Evolutionary conservation across 768 basidiomycete species (phyloP).

Genomic region (Fibroporia radiculosa): DNA sequence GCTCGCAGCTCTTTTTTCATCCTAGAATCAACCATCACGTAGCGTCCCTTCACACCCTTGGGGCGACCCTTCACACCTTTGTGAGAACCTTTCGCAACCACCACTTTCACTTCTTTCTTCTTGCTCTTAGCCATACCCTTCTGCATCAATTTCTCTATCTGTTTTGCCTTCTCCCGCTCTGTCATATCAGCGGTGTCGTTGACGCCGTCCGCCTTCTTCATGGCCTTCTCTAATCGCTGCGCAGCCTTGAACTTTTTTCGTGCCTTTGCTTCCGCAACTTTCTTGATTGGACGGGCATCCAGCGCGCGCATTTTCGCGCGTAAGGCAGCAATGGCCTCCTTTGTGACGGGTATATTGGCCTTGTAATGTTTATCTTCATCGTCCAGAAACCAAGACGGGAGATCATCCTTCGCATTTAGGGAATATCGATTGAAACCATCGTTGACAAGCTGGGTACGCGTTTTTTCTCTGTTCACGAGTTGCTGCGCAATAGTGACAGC

Average conservation of each 20-base stretch:
- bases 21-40: constrained; percentile 88
- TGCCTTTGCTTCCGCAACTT: constrained; percentile 97
- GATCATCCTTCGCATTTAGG: constrained; percentile 82
- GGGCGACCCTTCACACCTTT: constrained; percentile 89
- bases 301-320: constrained; percentile 88
- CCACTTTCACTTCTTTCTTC: constrained; percentile 73
- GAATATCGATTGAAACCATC: constrained; percentile 95
- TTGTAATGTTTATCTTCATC: constrained; percentile 93
- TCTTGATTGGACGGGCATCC: constrained; percentile 97
- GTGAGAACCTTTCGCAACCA: constrained; percentile 88
- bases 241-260: constrained; percentile 90
- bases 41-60: constrained; percentile 92
- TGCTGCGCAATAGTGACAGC: constrained; percentile 88
- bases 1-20: constrained; percentile 95
- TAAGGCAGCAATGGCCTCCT: constrained; percentile 83
- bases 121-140: constrained; percentile 64
- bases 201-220: constrained; percentile 95
- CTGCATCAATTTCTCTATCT: constrained; percentile 87
- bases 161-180: constrained; percentile 91
- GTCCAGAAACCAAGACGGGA: constrained; percentile 96
- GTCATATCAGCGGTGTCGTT: constrained; percentile 82
- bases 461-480: constrained; percentile 85
- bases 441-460: constrained; percentile 83
- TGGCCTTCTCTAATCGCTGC: constrained; percentile 80
- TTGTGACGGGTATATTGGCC: constrained; percentile 92